Evolutionary conservation across 148 eudicot genomes (phyloP).

Genomic region (Arbutus unedo): DNA sequence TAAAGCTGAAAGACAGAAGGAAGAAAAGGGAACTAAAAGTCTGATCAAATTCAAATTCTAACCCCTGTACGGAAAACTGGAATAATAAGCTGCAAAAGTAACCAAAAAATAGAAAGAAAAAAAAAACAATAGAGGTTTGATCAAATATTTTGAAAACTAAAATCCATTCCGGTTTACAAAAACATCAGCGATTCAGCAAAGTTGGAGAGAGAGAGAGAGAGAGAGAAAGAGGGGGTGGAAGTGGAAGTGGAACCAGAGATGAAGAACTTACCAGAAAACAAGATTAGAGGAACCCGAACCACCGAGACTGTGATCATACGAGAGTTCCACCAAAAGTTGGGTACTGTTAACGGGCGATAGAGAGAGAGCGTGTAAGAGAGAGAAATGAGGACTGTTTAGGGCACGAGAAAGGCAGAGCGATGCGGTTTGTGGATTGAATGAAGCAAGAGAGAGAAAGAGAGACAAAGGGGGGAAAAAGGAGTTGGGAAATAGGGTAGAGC

Average conservation of each 20-base stretch:
- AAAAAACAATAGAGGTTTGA: not conserved
- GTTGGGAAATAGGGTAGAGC: constrained; percentile 9
- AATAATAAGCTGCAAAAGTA: not conserved
- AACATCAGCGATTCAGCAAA: not conserved
- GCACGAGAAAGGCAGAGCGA: constrained; percentile 15
- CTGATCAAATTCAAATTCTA: constrained; percentile 1
- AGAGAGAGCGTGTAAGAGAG: not conserved
- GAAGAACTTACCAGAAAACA: constrained; percentile 7
- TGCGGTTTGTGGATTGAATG: constrained; percentile 15
- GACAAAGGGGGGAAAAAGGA: constrained; percentile 2
- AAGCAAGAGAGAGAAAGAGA: constrained; percentile 14
- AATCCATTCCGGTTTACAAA: not conserved
- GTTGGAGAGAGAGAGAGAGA: not conserved
- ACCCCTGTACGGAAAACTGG: not conserved
- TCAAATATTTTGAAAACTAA: not conserved
- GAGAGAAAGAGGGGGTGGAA: not conserved
- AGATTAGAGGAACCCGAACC: not conserved
- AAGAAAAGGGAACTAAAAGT: not conserved
- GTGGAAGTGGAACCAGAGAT: not conserved
- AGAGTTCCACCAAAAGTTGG: not conserved
- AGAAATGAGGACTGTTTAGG: not conserved
- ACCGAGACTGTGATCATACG: not conserved
- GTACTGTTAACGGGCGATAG: not conserved
- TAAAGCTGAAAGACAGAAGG: not conserved
- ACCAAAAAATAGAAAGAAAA: not conserved